Conservation (phyloP, 2,329 filamentous ascomycete species). For the Laburnicola sp. region DNA sequence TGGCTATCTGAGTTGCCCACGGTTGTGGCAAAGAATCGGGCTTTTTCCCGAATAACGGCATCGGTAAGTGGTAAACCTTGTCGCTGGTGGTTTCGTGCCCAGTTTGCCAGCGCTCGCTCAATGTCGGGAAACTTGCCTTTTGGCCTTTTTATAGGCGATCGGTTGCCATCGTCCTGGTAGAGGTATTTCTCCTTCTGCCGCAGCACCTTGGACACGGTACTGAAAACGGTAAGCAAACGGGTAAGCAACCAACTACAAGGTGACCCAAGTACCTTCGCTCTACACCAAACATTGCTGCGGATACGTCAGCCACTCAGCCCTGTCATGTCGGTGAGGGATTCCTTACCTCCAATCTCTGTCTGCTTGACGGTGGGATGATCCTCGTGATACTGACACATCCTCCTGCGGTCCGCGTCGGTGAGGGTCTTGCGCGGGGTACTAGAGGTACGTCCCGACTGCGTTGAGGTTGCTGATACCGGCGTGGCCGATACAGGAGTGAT, state of each 20-base stretch:
- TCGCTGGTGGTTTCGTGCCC: slow-evolving; percentile 79
- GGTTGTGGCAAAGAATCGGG: slow-evolving; percentile 75
- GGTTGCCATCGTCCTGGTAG: slow-evolving; percentile 74
- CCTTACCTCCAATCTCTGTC: slow-evolving; percentile 86
- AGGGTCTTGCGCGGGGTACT: slow-evolving; percentile 81
- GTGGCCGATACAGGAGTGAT: slow-evolving; percentile 45
- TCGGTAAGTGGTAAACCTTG: slow-evolving; percentile 75
- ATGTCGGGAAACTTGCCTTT: slow-evolving; percentile 91
- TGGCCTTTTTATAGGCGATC: slow-evolving; percentile 76
- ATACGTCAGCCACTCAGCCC: slow-evolving; percentile 34
- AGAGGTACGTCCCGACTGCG: slow-evolving; percentile 44
- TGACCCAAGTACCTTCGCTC: slow-evolving; percentile 77
- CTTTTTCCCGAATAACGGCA: slow-evolving; percentile 82
- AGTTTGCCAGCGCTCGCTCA: slow-evolving; percentile 85
- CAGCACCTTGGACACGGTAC: slow-evolving; percentile 97
- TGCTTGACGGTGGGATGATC: slow-evolving; percentile 90
- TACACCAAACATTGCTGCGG: slow-evolving; percentile 81
- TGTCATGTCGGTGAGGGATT: slow-evolving; percentile 20
- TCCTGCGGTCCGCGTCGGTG: slow-evolving; percentile 84
- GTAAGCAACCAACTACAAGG: slow-evolving; percentile 9
- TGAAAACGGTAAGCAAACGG: slow-evolving; percentile 48
- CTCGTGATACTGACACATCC: slow-evolving; percentile 93
- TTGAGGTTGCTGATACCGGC: slow-evolving; percentile 46
- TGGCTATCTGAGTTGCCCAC: slow-evolving; percentile 73
- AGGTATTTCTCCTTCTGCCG: slow-evolving; percentile 95